These are phyloP conservation scores for Phaeotremella fagi DNA, from an alignment of 768 basidiomycete species.

Conservation along the genomic window DNA sequence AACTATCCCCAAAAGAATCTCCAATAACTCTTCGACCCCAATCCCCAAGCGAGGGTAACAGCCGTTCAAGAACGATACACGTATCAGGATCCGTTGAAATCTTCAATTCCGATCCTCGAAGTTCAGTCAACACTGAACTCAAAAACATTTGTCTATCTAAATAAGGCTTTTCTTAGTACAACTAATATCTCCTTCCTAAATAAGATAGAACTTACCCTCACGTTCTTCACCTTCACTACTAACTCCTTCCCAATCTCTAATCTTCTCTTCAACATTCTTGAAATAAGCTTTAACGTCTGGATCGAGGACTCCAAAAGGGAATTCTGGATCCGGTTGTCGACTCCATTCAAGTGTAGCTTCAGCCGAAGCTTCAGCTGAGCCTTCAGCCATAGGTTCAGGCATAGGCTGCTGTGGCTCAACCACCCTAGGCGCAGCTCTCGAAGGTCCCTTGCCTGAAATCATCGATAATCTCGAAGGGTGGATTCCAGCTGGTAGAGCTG, in stretches of 20 bases:
- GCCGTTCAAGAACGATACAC: constrained; percentile 80
- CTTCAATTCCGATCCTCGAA: constrained; percentile 80
- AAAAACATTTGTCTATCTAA: constrained; percentile 73
- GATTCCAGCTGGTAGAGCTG: constrained; percentile 30
- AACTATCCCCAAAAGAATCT: constrained; percentile 84
- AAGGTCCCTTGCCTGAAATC: constrained; percentile 11
- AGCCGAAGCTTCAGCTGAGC: neutral
- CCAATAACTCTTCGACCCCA: constrained; percentile 87
- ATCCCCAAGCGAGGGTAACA: constrained; percentile 91
- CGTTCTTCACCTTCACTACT: constrained; percentile 50
- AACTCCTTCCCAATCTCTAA: constrained; percentile 71
- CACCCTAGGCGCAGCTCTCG: neutral
- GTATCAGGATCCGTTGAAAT: constrained; percentile 92
- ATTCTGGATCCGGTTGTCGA: constrained; percentile 52
- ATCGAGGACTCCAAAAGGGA: constrained; percentile 86
- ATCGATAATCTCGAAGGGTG: constrained; percentile 39
- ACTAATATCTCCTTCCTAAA: neutral
- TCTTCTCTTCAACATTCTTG: constrained; percentile 76
- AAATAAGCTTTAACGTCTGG: constrained; percentile 91
- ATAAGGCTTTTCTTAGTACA: neutral
- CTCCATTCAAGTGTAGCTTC: constrained; percentile 14
- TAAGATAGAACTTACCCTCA: constrained; percentile 38
- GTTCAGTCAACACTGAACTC: constrained; percentile 73
- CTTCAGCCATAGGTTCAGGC: constrained; percentile 2
- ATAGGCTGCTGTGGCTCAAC: neutral